Evolutionary conservation across 441 rosid species (phyloP).

Genomic region (Populus tomentosa): DNA sequence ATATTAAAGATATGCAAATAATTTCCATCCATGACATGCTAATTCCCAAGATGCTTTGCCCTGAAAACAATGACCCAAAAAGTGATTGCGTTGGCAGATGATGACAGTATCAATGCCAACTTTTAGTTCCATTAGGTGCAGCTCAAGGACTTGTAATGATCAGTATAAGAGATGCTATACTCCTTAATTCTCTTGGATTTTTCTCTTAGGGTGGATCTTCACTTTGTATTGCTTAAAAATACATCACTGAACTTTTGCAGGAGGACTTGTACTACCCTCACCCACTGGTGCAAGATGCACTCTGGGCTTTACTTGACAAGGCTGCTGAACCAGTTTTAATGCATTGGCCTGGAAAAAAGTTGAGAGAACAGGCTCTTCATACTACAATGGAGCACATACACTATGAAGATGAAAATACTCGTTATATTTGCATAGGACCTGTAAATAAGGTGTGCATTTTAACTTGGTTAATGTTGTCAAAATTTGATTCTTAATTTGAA

Average conservation of each 20-base stretch:
- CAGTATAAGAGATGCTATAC: neutral
- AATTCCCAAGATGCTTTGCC: neutral
- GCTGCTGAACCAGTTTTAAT: conserved; percentile 55
- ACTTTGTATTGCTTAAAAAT: neutral
- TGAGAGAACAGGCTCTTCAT: conserved; percentile 76
- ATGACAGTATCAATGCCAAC: neutral
- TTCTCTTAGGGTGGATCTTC: neutral
- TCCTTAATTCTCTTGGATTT: neutral
- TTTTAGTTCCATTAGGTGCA: neutral
- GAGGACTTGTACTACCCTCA: conserved; percentile 71
- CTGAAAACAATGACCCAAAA: neutral
- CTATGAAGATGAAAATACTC: conserved; percentile 92
- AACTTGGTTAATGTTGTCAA: neutral
- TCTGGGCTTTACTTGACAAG: conserved; percentile 52
- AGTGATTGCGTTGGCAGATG: neutral
- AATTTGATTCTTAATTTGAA: neutral
- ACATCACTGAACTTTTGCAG: conserved; percentile 22
- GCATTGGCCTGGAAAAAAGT: conserved; percentile 81
- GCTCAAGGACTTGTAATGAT: neutral
- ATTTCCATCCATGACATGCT: neutral
- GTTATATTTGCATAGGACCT: conserved; percentile 92
- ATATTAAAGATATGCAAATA: neutral
- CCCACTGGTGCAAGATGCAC: conserved; percentile 52
- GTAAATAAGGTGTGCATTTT: conserved; percentile 72
- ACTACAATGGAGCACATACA: conserved; percentile 68